Percentiles rank a stretch among this genome's conserved stretches.
Conservation (phyloP, 23 red algal genomes). For the Chondrus crispus region DNA sequence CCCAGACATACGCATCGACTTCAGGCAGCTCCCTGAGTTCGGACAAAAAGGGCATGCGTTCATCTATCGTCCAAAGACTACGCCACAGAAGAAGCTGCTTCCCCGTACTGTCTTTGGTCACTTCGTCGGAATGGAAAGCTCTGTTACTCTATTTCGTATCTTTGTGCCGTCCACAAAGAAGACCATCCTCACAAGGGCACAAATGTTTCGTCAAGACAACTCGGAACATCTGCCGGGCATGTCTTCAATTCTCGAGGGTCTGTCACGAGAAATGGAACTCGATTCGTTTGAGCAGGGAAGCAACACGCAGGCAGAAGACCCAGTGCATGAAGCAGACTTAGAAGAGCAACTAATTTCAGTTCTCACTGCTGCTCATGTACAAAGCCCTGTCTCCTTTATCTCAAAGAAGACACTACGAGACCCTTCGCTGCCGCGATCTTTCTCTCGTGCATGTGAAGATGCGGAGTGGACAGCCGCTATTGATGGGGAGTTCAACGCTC, state of each 20-base stretch:
- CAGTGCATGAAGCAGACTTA: background rate
- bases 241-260: background rate
- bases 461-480: background rate
- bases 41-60: background rate
- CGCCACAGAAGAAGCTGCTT: background rate
- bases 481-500: background rate
- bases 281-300: background rate
- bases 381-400: background rate
- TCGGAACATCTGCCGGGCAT: background rate
- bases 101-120: background rate
- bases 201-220: background rate
- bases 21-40: background rate
- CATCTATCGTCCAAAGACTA: background rate
- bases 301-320: background rate
- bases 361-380: background rate
- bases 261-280: background rate
- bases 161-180: background rate
- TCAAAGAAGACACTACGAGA: background rate
- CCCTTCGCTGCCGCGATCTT: background rate
- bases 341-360: background rate
- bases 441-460: background rate
- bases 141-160: background rate
- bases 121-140: background rate
- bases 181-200: background rate
- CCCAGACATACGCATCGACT: background rate